Evolutionary conservation across 2,329 filamentous ascomycete genomes (phyloP).

Genomic region (Penicillium thymicola): DNA sequence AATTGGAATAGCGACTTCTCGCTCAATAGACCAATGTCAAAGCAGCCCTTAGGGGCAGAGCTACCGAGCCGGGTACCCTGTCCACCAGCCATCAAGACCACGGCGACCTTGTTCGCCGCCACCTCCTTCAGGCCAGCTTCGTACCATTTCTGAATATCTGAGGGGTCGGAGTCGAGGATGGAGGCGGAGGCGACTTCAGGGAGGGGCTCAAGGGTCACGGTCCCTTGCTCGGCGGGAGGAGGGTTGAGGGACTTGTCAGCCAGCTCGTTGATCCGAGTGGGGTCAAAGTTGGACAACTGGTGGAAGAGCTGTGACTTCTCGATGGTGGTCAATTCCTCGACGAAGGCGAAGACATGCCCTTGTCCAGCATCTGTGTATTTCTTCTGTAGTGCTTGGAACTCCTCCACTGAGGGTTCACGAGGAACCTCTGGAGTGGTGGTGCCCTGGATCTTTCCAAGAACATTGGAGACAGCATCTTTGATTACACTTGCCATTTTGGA

Average conservation of each 20-base stretch:
- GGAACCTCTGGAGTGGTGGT: conserved; percentile 33
- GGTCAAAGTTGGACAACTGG: conserved; percentile 79
- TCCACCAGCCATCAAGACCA: conserved; percentile 95
- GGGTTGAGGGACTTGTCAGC: conserved; percentile 78
- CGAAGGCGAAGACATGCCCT: conserved; percentile 82
- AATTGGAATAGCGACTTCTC: conserved; percentile 96
- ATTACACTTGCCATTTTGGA: conserved; percentile 40
- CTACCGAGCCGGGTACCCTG: conserved; percentile 94
- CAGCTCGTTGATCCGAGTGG: conserved; percentile 81
- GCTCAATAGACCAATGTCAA: conserved; percentile 89
- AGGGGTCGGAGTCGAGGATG: conserved; percentile 79
- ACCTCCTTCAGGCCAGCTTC: conserved; percentile 64
- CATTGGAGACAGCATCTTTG: conserved; percentile 47
- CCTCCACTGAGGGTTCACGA: conserved; percentile 58
- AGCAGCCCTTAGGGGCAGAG: conserved; percentile 95
- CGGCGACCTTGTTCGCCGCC: conserved; percentile 67
- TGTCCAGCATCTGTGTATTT: conserved; percentile 74
- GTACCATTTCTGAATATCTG: conserved; percentile 82
- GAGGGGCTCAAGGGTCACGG: conserved; percentile 72
- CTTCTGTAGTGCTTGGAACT: conserved; percentile 64
- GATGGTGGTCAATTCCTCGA: conserved; percentile 68
- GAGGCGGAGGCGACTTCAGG: conserved; percentile 83
- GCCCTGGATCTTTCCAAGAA: conserved; percentile 48
- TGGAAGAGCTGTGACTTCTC: conserved; percentile 78
- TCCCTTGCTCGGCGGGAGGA: conserved; percentile 53